phyloP scores from a whole-genome alignment of 2,329 filamentous ascomycete genomes.

The Colletotrichum costaricense region DNA sequence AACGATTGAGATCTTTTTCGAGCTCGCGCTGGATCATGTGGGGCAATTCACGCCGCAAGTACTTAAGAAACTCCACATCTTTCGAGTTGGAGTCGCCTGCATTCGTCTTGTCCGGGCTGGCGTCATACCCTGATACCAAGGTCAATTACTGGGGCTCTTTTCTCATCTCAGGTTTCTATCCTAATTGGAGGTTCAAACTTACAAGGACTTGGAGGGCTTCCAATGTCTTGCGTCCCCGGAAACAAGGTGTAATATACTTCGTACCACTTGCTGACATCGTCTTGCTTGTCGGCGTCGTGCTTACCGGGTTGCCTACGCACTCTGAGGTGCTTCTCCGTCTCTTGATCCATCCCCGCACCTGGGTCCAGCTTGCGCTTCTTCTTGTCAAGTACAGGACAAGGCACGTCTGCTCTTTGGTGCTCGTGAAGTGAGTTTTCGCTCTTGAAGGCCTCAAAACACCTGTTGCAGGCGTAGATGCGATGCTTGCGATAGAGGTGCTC shows the following conservation, averaged over 20 bases:
- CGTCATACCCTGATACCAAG: slow-evolving; percentile 46
- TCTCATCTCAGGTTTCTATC: neutral
- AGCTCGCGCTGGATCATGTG: slow-evolving; percentile 46
- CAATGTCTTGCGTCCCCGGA: slow-evolving; percentile 32
- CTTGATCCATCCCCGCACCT: slow-evolving; percentile 47
- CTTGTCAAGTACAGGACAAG: slow-evolving; percentile 37
- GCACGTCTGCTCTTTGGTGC: slow-evolving; percentile 42
- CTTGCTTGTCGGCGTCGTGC: slow-evolving; percentile 39
- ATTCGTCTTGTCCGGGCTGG: neutral
- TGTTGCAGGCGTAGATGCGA: slow-evolving; percentile 44
- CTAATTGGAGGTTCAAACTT: slow-evolving; percentile 8
- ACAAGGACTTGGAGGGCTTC: slow-evolving; percentile 30
- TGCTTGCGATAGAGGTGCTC: slow-evolving; percentile 53
- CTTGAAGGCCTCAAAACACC: slow-evolving; percentile 49
- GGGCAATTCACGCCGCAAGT: slow-evolving; percentile 38
- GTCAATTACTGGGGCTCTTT: neutral
- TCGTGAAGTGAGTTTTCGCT: slow-evolving; percentile 42
- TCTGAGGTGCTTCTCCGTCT: slow-evolving; percentile 45
- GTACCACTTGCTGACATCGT: slow-evolving; percentile 50
- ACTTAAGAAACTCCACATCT: neutral
- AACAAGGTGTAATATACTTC: slow-evolving; percentile 51
- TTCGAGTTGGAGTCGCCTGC: slow-evolving; percentile 13
- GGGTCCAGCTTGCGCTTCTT: slow-evolving; percentile 37
- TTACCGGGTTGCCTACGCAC: slow-evolving; percentile 38
- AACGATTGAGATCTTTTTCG: slow-evolving; percentile 39